phyloP scores from a whole-genome alignment of 352 stramenopile genomes.

The Phytopythium mirpurense region DNA sequence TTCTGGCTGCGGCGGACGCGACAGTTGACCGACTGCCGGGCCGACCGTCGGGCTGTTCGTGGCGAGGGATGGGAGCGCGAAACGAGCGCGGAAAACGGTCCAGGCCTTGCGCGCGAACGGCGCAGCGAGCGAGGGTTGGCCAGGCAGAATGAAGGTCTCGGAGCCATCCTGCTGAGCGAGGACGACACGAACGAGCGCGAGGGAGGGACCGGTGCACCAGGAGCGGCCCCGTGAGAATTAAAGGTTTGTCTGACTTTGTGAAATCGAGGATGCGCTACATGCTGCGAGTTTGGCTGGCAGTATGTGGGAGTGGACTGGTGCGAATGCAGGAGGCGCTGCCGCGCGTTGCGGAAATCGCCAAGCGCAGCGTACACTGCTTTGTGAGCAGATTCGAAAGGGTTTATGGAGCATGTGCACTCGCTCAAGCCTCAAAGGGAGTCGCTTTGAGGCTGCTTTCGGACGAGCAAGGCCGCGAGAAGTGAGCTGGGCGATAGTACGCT shows the following conservation, averaged over 20 bases:
- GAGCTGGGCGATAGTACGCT: no score
- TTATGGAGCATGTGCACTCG: no score
- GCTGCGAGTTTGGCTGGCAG: no score
- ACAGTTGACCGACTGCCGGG: neutral
- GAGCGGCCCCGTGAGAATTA: neutral
- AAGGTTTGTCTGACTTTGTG: slow-evolving; percentile 4
- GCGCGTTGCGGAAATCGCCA: no score
- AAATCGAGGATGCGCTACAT: slow-evolving; percentile 1
- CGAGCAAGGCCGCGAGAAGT: no score
- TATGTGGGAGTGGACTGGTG: no score
- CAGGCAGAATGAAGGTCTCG: neutral
- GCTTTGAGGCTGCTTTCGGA: no score
- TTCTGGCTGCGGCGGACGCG: neutral
- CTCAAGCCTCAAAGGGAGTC: no score
- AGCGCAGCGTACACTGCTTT: no score
- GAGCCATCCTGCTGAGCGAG: slow-evolving; percentile 1
- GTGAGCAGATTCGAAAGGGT: no score
- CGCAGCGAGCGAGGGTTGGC: neutral
- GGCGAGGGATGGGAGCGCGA: neutral
- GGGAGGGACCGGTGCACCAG: neutral
- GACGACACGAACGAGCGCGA: neutral
- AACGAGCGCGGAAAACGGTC: slow-evolving; percentile 1
- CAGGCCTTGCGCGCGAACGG: slow-evolving; percentile 1
- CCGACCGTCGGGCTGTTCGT: neutral
- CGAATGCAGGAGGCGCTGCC: no score